Percentiles rank a stretch among this genome's conserved stretches.
phyloP scores from a whole-genome alignment of 768 basidiomycete species.

The Austroboletus eburneus region DNA sequence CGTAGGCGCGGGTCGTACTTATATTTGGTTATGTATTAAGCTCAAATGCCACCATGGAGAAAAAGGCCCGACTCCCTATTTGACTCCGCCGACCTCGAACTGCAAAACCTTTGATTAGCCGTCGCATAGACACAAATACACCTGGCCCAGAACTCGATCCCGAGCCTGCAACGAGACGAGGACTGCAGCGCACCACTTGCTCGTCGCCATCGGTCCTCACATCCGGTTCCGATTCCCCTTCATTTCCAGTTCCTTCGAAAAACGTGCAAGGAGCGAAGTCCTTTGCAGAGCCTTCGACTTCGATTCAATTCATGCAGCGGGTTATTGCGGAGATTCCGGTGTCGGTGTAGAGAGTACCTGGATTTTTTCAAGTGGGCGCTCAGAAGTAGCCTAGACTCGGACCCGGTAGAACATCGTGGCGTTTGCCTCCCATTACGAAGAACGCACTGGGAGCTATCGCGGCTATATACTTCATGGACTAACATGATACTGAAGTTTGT shows the following conservation, averaged over 20 bases:
- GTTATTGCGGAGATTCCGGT: neutral
- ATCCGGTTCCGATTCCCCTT: neutral
- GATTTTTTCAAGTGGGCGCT: no score
- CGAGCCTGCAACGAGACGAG: neutral
- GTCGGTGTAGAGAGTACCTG: neutral
- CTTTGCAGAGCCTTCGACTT: neutral
- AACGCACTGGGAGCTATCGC: no score
- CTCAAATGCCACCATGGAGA: no score
- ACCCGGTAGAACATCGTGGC: neutral
- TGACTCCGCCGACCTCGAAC: neutral
- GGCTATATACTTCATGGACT: no score
- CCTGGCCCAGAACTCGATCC: neutral
- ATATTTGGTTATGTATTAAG: no score
- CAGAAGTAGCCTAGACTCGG: neutral
- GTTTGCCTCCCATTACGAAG: no score
- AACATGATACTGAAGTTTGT: no score
- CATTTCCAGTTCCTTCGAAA: neutral
- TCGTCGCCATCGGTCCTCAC: no score
- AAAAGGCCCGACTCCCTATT: no score
- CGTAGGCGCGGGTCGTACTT: no score
- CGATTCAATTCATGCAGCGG: neutral
- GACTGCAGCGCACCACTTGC: no score
- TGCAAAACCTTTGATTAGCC: neutral
- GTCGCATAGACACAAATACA: neutral
- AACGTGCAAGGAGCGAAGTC: neutral